Conservation (phyloP, 2,329 filamentous ascomycete genomes). For the Scedosporium dehoogii region DNA sequence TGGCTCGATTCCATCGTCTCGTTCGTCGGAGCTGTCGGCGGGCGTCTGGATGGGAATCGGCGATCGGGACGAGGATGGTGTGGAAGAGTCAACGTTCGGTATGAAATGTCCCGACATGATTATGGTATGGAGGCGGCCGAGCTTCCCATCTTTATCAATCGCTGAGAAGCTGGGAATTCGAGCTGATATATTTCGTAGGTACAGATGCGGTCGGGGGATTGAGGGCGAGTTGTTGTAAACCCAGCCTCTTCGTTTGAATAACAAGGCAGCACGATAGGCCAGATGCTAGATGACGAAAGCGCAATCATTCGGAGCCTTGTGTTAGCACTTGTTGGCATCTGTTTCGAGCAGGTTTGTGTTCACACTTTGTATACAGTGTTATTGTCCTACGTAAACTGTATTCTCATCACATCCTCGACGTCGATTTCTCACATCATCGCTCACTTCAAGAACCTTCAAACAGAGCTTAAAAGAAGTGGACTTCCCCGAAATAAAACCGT, state of each 20-base stretch:
- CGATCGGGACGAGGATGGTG: conserved; percentile 24
- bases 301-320: background rate
- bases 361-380: background rate
- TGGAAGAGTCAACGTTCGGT: conserved; percentile 23
- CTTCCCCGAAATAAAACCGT: background rate
- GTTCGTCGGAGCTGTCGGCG: conserved; percentile 15
- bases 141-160: conserved; percentile 5
- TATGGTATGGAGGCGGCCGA: background rate
- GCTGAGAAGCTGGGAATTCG: background rate
- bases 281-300: background rate
- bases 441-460: background rate
- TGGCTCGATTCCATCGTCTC: conserved; percentile 35
- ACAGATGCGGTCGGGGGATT: background rate
- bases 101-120: conserved; percentile 29
- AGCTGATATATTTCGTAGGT: background rate
- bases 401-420: background rate
- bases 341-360: background rate
- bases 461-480: too few species aligned
- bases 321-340: background rate
- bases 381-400: background rate
- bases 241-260: background rate
- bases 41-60: conserved; percentile 9
- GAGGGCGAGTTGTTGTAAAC: background rate
- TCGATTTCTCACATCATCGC: background rate
- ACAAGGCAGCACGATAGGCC: background rate